A percentile compares a stretch with the other conserved stretches of the same genome.
These are phyloP conservation scores for Epichloe sylvatica DNA, from an alignment of 2,329 filamentous ascomycete species.

Conservation along the genomic window DNA sequence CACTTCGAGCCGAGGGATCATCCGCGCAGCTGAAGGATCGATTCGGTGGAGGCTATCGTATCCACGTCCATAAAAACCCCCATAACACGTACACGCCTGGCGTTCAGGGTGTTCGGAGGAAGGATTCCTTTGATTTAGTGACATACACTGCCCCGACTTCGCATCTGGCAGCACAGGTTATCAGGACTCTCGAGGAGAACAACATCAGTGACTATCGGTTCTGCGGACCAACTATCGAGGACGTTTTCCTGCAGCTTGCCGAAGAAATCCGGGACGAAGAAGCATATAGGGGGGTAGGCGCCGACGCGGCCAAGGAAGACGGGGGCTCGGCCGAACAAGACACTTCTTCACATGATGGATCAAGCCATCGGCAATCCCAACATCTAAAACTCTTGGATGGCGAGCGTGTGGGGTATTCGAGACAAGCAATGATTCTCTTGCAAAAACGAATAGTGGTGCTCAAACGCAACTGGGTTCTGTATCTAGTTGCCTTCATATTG, in stretches of 20 bases:
- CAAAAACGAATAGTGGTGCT: constrained; percentile 65
- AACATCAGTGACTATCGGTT: constrained; percentile 69
- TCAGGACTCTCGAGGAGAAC: constrained; percentile 51
- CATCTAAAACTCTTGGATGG: constrained; percentile 52
- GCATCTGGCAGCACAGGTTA: constrained; percentile 54
- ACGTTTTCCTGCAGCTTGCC: constrained; percentile 77
- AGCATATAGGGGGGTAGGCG: constrained; percentile 14
- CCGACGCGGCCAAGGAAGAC: constrained; percentile 3
- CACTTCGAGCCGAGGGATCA: constrained; percentile 67
- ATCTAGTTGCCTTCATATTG: constrained; percentile 58
- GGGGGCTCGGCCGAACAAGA: constrained; percentile 15
- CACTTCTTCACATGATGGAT: constrained; percentile 9
- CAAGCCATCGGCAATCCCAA: constrained; percentile 12
- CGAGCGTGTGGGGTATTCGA: constrained; percentile 50
- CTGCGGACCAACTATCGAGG: constrained; percentile 79
- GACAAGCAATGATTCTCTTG: constrained; percentile 63
- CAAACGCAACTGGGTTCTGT: constrained; percentile 64
- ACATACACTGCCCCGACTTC: constrained; percentile 62
- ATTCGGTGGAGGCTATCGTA: constrained; percentile 71
- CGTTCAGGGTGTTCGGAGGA: constrained; percentile 42
- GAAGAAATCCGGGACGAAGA: constrained; percentile 56
- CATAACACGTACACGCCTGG: constrained; percentile 32
- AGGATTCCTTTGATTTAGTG: constrained; percentile 53
- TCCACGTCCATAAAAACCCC: constrained; percentile 53
- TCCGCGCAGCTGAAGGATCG: constrained; percentile 74